Conservation (phyloP, 108 stramenopile genomes). For the Cyclotella baltica region DNA sequence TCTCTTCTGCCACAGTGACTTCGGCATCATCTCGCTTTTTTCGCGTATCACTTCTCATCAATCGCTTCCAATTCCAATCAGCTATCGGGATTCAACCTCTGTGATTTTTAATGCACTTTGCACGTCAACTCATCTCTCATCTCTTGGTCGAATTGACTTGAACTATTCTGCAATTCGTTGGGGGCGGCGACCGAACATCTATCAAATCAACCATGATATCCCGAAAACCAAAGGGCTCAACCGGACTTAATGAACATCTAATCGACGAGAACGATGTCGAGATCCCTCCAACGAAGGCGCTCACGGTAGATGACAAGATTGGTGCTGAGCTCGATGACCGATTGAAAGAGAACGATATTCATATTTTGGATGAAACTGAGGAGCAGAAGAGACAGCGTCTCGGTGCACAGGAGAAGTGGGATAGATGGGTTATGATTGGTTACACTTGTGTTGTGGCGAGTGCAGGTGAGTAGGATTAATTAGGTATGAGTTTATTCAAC, state of each 20-base stretch:
- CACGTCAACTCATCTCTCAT: too few species aligned
- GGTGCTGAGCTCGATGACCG: slow-evolving; percentile 8
- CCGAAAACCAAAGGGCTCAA: background rate
- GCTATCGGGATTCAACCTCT: too few species aligned
- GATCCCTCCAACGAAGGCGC: background rate
- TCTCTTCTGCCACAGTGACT: too few species aligned
- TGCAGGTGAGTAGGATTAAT: slow-evolving; percentile 19
- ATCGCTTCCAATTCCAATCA: too few species aligned
- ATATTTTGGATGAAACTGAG: slow-evolving; percentile 4
- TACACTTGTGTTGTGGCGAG: slow-evolving; percentile 21
- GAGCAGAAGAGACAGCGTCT: slow-evolving; percentile 19
- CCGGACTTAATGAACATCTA: slow-evolving; percentile 12
- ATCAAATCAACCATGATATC: slow-evolving; percentile 16
- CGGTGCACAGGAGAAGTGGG: slow-evolving; percentile 14
- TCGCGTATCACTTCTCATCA: too few species aligned
- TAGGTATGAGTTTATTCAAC: background rate
- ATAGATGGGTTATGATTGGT: slow-evolving; percentile 21
- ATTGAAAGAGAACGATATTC: slow-evolving; percentile 3
- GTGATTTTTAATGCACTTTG: too few species aligned
- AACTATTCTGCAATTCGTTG: too few species aligned
- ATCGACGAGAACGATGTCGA: slow-evolving; percentile 15
- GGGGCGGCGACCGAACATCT: too few species aligned
- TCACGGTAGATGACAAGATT: background rate
- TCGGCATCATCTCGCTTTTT: too few species aligned
- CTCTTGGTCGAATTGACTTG: too few species aligned